A percentile compares a stretch with the other conserved stretches of the same genome.
Evolutionary conservation across 176 grass and related monocot genomes (phyloP).

Genomic region (Tuctoria greenei): DNA sequence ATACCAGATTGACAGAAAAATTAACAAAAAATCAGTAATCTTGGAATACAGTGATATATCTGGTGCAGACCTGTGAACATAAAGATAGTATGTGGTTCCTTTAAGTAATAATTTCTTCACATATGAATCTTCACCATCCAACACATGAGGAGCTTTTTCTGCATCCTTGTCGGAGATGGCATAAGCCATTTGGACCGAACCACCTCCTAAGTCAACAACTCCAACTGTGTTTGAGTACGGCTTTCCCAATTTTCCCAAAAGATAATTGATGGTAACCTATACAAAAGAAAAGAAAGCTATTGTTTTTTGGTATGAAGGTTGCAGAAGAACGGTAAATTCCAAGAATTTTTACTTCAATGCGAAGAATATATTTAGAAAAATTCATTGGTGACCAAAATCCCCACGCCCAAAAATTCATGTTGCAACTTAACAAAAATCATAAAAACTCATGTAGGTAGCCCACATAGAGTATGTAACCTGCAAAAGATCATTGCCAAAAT

Average conservation of each 20-base stretch:
- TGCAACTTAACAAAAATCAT: neutral
- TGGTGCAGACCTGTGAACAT: conserved; percentile 84
- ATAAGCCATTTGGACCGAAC: conserved; percentile 99
- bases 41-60: conserved; percentile 7
- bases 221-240: conserved; percentile 82
- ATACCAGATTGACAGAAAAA: conserved; percentile 27
- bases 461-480: neutral
- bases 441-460: neutral
- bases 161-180: conserved; percentile 94
- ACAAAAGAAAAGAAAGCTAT: conserved; percentile 29
- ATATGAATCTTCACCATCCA: conserved; percentile 84
- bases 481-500: neutral
- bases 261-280: conserved; percentile 87
- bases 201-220: conserved; percentile 97
- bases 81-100: conserved; percentile 88
- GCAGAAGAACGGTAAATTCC: conserved; percentile 16
- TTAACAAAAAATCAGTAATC: conserved; percentile 17
- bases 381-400: too few species aligned
- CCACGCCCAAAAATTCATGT: too few species aligned
- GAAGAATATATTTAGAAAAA: neutral
- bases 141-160: conserved; percentile 64
- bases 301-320: conserved; percentile 20
- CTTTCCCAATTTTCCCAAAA: conserved; percentile 84
- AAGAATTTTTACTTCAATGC: conserved; percentile 22
- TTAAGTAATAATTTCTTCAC: conserved; percentile 86